A percentile compares a stretch with the other conserved stretches of the same genome.
Conservation (phyloP, 805 yeast species). For the Grigorovia jiainica region DNA sequence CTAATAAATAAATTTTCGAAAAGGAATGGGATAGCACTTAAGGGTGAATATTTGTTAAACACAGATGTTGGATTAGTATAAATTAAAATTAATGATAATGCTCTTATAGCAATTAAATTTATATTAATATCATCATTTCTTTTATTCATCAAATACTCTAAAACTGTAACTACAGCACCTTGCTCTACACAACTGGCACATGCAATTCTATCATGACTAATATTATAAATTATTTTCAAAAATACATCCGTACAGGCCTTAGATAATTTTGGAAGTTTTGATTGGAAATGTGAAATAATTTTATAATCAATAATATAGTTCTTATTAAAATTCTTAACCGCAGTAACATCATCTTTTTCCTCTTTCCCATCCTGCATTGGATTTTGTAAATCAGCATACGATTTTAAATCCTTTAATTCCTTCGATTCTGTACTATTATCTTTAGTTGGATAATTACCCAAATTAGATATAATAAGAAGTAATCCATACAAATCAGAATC, state of each 20-base stretch:
- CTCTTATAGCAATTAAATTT: conserved; percentile 29
- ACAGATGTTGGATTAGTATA: conserved; percentile 38
- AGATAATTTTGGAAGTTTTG: conserved; percentile 9
- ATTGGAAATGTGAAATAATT: conserved; percentile 15
- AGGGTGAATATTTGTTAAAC: conserved; percentile 34
- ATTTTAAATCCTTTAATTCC: conserved; percentile 21
- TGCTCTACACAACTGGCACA: conserved; percentile 33
- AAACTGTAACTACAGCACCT: conserved; percentile 35
- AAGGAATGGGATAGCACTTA: conserved; percentile 36
- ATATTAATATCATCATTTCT: conserved; percentile 5
- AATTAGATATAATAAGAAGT: conserved; percentile 27
- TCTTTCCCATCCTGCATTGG: conserved; percentile 10
- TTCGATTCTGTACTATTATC: conserved; percentile 11
- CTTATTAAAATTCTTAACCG: conserved; percentile 10
- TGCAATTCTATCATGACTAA: conserved; percentile 16
- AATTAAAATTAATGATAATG: conserved; percentile 36
- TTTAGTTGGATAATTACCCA: conserved; percentile 19
- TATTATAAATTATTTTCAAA: conserved; percentile 26
- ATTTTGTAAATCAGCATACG: conserved; percentile 25
- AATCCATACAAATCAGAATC: conserved; percentile 25
- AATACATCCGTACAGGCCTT: conserved; percentile 25
- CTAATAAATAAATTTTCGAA: conserved; percentile 30
- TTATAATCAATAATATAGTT: conserved; percentile 15
- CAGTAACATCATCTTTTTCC: conserved; percentile 13
- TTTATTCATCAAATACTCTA: conserved; percentile 29